Base-by-base conservation (phyloP, 2,329 filamentous ascomycete species). In the Byssoonygena ceratinophila region DNA sequence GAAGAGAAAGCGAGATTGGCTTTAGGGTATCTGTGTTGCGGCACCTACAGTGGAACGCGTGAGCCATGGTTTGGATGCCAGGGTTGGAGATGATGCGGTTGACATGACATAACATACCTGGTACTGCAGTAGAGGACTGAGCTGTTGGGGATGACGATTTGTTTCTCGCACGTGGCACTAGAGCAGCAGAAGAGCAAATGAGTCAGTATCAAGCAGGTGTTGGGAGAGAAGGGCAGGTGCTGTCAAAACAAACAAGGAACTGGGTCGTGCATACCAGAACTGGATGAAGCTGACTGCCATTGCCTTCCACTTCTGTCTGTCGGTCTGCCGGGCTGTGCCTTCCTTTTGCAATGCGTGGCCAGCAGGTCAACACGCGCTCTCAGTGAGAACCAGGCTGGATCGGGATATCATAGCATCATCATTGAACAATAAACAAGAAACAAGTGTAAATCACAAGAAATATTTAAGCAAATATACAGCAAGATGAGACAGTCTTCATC, bases 151-250 rank as follows among this genome's bases (percentile, higher is more conserved):
- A 76, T 74, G 50, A 79, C 75, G 60, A 83, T 83, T 68, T 83
- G 80, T 64, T 76, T 81, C 65, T 83, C 80, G 66, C 80, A 83
- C 62, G 76, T 81, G 57, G 80, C 76, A 67, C 80, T 83, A 45
- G 8, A 20, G 2, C 7, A 27, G 12, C 61, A 29, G 45, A 12
- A 41, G 20, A 20, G 39, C 9, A 16, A 45, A 22, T 12, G 11
- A 36, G 49, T 51, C 39, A 51, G 37, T 11, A 8, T 22, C 31
- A 36, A 40, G 9, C 22, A 31, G 20, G 40, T 16, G 29, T 29
- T 16, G 11, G 12, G 20, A 45, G 11, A 46, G 22, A 25, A 16
- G 16, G 6, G n/a, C n/a, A n/a, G n/a, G n/a, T n/a, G n/a, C n/a
- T n/a, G n/a, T n/a, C n/a, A n/a, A n/a, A n/a, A n/a, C n/a, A n/a